A percentile compares a stretch with the other conserved stretches of the same genome.
Conservation (phyloP, 345 rosid species). For the Turritis glabra region DNA sequence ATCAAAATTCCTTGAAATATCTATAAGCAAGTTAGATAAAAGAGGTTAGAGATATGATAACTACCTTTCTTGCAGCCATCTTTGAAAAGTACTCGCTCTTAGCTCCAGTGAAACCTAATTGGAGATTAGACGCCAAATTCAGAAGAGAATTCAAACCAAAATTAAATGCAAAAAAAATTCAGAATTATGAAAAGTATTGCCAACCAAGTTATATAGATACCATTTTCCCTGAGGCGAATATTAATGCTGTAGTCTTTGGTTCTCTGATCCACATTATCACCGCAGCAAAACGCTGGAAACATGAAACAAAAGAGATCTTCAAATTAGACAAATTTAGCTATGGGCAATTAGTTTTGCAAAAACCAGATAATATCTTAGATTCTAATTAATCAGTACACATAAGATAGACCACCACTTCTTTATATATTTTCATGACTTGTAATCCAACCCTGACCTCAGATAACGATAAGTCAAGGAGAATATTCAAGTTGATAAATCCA, state of each 20-base stretch:
- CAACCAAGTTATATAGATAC: conserved; percentile 22
- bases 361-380: not conserved
- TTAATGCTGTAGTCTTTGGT: conserved; percentile 70
- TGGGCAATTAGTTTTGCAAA: not conserved
- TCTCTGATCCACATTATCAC: conserved; percentile 80
- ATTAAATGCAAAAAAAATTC: not conserved
- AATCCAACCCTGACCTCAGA: not conserved
- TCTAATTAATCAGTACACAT: not conserved
- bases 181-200: not conserved
- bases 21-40: not conserved
- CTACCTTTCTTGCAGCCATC: conserved; percentile 68
- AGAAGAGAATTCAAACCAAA: not conserved
- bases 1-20: not conserved
- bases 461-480: not conserved
- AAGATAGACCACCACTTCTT: conserved; percentile 2
- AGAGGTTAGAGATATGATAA: not conserved
- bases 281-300: conserved; percentile 74
- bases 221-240: conserved; percentile 67
- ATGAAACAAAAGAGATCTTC: not conserved
- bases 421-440: not conserved
- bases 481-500: not conserved
- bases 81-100: conserved; percentile 77
- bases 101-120: conserved; percentile 79
- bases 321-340: not conserved
- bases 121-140: not conserved